Percentiles rank a stretch among this genome's conserved stretches.
These are phyloP conservation scores for Penicillium maclennaniae DNA, from an alignment of 495 filamentous ascomycete genomes.

Conservation along the genomic window DNA sequence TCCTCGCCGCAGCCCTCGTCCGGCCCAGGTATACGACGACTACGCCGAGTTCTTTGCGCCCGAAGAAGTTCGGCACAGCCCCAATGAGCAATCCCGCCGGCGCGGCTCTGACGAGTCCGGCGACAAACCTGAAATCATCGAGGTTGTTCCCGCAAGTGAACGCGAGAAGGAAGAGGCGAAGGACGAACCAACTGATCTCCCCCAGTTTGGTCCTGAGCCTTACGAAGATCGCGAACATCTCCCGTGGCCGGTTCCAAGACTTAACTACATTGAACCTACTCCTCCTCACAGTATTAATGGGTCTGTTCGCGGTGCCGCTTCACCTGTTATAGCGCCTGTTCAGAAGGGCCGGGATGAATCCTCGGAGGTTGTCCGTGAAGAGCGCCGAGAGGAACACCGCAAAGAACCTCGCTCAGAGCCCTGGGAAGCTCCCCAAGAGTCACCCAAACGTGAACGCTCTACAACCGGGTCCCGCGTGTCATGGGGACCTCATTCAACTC, in stretches of 20 bases:
- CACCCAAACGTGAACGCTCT: constrained; percentile 24
- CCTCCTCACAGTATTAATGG: constrained; percentile 44
- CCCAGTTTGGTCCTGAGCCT: constrained; percentile 23
- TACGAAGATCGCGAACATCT: constrained; percentile 29
- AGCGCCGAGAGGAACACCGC: neutral
- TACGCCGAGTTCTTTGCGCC: constrained; percentile 45
- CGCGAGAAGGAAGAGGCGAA: constrained; percentile 10
- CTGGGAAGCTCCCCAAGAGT: neutral
- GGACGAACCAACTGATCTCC: constrained; percentile 4
- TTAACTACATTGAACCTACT: constrained; percentile 50
- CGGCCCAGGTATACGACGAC: constrained; percentile 35
- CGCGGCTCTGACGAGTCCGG: constrained; percentile 12
- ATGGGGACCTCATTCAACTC: constrained; percentile 59
- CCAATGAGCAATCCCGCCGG: constrained; percentile 14
- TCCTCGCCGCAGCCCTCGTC: constrained; percentile 22
- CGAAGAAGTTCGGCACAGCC: constrained; percentile 33
- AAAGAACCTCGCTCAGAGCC: too few species aligned
- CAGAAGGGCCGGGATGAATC: neutral
- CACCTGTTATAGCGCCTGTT: constrained; percentile 16
- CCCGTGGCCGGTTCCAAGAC: constrained; percentile 47
- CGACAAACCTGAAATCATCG: constrained; percentile 31
- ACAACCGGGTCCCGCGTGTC: constrained; percentile 52
- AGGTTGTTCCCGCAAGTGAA: constrained; percentile 31
- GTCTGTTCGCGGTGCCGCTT: constrained; percentile 33
- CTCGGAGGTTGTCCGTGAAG: neutral